A percentile compares a stretch with the other conserved stretches of the same genome.
Conservation (phyloP, 768 basidiomycete genomes). For the Xerocomus spinulosus region DNA sequence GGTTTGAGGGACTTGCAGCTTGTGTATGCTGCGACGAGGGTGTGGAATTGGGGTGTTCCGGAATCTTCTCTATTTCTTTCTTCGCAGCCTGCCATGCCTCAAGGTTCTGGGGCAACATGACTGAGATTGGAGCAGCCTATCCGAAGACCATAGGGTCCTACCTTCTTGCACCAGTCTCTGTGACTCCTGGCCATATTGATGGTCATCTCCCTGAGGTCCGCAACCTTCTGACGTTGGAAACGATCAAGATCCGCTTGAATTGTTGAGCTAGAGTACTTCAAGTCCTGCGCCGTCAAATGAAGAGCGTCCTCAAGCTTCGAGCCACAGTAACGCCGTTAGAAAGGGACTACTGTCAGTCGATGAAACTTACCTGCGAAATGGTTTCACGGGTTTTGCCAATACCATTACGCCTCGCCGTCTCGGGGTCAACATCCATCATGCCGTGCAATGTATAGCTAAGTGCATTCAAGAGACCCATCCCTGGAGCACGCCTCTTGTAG, state of each 20-base stretch:
- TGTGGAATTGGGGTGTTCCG: slow-evolving; percentile 78
- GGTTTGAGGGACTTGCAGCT: slow-evolving; percentile 34
- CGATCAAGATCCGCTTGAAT: slow-evolving; percentile 97
- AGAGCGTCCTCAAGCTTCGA: slow-evolving; percentile 89
- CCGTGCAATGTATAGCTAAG: slow-evolving; percentile 93
- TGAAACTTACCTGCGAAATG: slow-evolving; percentile 76
- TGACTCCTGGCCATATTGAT: slow-evolving; percentile 88
- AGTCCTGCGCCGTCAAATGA: slow-evolving; percentile 86
- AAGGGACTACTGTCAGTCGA: slow-evolving; percentile 5
- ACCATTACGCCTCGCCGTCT: slow-evolving; percentile 86
- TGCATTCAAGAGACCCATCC: slow-evolving; percentile 85
- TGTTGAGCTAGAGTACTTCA: slow-evolving; percentile 93
- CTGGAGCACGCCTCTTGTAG: slow-evolving; percentile 57
- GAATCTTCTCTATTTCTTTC: slow-evolving; percentile 85
- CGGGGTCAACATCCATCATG: slow-evolving; percentile 99
- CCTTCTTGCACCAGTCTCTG: slow-evolving; percentile 96
- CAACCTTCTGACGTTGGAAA: slow-evolving; percentile 98
- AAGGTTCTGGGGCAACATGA: slow-evolving; percentile 61
- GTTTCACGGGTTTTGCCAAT: slow-evolving; percentile 93
- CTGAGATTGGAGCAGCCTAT: slow-evolving; percentile 12
- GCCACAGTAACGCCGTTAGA: slow-evolving; percentile 15
- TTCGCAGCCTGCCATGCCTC: slow-evolving; percentile 97
- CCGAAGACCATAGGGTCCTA: slow-evolving; percentile 26
- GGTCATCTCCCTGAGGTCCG: slow-evolving; percentile 90
- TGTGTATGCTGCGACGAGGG: slow-evolving; percentile 38